Conservation (phyloP, 495 filamentous ascomycete species). For the Aspergillus cavernicola region DNA sequence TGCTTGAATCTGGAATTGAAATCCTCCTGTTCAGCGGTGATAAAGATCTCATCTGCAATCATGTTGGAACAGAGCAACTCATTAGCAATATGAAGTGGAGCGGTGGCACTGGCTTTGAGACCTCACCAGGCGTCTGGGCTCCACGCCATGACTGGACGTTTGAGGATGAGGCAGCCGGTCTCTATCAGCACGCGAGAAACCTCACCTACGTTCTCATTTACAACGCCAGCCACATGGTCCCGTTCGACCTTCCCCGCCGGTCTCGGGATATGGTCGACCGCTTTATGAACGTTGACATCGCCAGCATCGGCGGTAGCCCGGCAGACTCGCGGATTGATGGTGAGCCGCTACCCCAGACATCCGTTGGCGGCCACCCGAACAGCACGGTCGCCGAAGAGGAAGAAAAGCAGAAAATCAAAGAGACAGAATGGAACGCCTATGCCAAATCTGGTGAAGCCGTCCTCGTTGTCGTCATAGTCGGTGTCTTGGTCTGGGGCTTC, state of each 20-base stretch:
- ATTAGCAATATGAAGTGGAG: conserved; percentile 93
- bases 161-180: conserved; percentile 82
- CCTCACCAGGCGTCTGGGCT: conserved; percentile 85
- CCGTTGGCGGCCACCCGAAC: conserved; percentile 84
- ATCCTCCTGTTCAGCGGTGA: conserved; percentile 89
- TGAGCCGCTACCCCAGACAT: conserved; percentile 76
- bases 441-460: conserved; percentile 87
- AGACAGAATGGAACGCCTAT: conserved; percentile 90
- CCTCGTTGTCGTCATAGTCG: conserved; percentile 77
- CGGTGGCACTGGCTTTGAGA: conserved; percentile 84
- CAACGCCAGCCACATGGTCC: conserved; percentile 96
- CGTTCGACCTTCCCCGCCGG: conserved; percentile 84
- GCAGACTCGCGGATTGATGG: conserved; percentile 86
- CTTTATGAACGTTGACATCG: conserved; percentile 92
- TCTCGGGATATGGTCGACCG: conserved; percentile 95
- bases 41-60: conserved; percentile 94
- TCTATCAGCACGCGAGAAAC: conserved; percentile 92
- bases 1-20: conserved; percentile 68
- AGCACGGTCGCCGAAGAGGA: conserved; percentile 68
- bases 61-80: conserved; percentile 86
- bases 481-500: conserved; percentile 74
- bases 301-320: conserved; percentile 79
- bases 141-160: conserved; percentile 92
- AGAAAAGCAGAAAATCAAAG: conserved; percentile 71
- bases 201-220: conserved; percentile 94